Evolutionary conservation across 495 filamentous ascomycete species (phyloP), one percentile per base, ranked within the genome.

Genomic region (Talaromyces adpressus): DNA sequence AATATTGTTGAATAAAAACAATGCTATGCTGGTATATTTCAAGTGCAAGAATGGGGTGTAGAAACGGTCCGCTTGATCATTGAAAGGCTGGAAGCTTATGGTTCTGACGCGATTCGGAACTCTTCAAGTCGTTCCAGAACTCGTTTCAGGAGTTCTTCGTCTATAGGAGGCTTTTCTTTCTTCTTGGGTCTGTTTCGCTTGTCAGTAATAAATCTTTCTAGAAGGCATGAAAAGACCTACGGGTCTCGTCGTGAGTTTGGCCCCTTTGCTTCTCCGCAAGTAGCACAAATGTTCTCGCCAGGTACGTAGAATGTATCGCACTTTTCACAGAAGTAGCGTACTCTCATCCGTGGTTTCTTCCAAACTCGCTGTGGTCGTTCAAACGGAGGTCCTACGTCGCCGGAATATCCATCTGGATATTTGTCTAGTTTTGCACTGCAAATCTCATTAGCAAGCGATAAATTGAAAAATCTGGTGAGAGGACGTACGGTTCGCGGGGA

Each of bases 331-430:
- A 78, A 75, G 70, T 87, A 88, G 63, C 86, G 80, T 1, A 84
- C 75, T 22, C 79, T 70, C 64, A 77, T 69, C 64, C 80, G 71
- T 61, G 79, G 65, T 65, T 81, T 66, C 63, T 72, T 75, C 76
- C 75, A 72, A 65, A 74, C 73, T 45, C 79, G 73, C 64, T 73
- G 66, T 9, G 71, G 73, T 34, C 70, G 64, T 51, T 73, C 64
- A 25, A 61, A 66, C 1, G 70, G 68, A 6, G 75, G 72, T 9
- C 81, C 75, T n/a, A 64, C 79, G 71, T 94, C 90, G 20, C 89
- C 88, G 11, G 91, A 88, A 73, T 91, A 92, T 23, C 89, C 91
- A 67, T 89, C 82, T 0, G 89, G 87, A 67, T 90, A 90, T 68
- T 89, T 91, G 57, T 89, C 77, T 61, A 84, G 82, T 72, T 90